phyloP scores from a whole-genome alignment of 2,329 filamentous ascomycete species.

The Clarireedia sp. region DNA sequence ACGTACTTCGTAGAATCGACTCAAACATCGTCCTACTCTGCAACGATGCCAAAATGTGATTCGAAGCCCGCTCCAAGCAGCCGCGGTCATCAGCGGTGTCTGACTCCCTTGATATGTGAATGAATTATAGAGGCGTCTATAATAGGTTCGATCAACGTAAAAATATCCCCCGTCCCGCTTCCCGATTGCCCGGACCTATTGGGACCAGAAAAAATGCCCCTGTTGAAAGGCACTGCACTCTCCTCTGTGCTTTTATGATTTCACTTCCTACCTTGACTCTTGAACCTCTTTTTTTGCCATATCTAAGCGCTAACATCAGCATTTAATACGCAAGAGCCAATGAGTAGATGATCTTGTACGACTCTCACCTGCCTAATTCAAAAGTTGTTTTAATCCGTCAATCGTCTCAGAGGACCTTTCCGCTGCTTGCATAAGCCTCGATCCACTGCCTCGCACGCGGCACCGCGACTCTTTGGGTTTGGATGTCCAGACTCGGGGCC shows the following conservation, averaged over 20 bases:
- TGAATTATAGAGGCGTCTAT: too few species aligned
- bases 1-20: too few species aligned
- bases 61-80: too few species aligned
- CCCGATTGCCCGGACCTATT: conserved; percentile 2
- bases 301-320: conserved; percentile 6
- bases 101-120: too few species aligned
- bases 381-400: not conserved
- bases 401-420: not conserved
- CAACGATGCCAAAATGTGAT: too few species aligned
- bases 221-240: conserved; percentile 5
- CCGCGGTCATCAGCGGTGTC: too few species aligned
- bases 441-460: conserved; percentile 1
- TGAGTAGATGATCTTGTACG: conserved; percentile 4
- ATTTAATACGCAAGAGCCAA: conserved; percentile 6
- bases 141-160: not conserved
- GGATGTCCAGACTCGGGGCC: conserved; percentile 12
- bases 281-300: not conserved
- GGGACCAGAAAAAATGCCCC: conserved; percentile 7
- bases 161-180: not conserved
- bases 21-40: too few species aligned
- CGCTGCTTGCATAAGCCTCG: not conserved
- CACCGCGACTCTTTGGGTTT: conserved; percentile 4
- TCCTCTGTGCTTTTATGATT: not conserved
- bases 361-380: not conserved
- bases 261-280: conserved; percentile 1